phyloP scores from a whole-genome alignment of 306 rosid genomes.

The Rubus parviflorus region DNA sequence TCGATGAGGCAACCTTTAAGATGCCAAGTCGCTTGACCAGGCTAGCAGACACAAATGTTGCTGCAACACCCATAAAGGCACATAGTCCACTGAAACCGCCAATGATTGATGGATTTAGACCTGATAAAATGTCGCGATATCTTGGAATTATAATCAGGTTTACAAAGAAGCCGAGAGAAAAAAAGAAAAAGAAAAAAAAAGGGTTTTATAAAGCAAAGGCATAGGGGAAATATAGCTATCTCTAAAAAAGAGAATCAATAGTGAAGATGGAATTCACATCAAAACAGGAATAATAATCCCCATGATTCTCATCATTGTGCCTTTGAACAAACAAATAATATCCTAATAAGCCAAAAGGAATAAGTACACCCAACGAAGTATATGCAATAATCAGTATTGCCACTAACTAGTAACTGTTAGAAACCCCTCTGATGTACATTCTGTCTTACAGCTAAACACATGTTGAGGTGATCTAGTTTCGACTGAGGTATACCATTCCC shows the following conservation, averaged over 20 bases:
- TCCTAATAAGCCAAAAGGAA: not conserved
- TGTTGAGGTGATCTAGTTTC: not conserved
- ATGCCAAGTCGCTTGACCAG: conserved; percentile 78
- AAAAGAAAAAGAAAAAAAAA: not conserved
- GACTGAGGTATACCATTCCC: not conserved
- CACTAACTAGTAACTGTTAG: not conserved
- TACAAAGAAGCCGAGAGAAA: not conserved
- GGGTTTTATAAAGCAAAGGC: not conserved
- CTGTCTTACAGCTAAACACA: not conserved
- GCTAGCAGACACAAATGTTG: conserved; percentile 85
- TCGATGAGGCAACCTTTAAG: conserved; percentile 58
- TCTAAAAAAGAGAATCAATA: not conserved
- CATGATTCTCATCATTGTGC: not conserved
- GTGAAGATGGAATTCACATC: not conserved
- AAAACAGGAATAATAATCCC: not conserved
- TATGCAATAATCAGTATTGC: not conserved
- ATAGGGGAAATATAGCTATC: not conserved
- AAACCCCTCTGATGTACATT: not conserved
- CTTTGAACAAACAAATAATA: not conserved
- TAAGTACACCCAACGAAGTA: not conserved
- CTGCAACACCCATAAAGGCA: conserved; percentile 96
- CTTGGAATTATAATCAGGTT: conserved; percentile 8
- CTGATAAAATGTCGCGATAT: conserved; percentile 39
- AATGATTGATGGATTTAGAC: conserved; percentile 76
- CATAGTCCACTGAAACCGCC: conserved; percentile 93